These are phyloP conservation scores for Acanthamoeba triangularis DNA, from an alignment of 208 protist species.

Conservation along the genomic window DNA sequence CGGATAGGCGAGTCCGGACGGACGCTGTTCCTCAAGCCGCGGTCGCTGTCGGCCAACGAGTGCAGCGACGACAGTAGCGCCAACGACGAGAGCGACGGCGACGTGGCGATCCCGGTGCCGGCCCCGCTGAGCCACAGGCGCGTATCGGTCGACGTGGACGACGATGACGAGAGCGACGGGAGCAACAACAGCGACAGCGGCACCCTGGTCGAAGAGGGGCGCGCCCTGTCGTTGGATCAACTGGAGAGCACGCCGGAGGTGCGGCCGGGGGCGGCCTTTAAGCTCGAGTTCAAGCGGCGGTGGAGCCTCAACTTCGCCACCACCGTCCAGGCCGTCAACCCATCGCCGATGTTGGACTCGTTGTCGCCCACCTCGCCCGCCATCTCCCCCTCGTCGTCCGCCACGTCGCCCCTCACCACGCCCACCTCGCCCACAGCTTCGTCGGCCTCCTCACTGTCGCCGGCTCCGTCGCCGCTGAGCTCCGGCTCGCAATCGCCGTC, in stretches of 20 bases:
- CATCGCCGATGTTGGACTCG: neutral
- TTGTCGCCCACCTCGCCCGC: neutral
- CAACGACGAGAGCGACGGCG: neutral
- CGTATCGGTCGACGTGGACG: neutral
- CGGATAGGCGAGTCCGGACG: neutral
- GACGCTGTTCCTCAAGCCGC: neutral
- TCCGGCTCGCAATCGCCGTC: neutral
- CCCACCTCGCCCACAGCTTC: neutral
- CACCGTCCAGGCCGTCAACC: neutral
- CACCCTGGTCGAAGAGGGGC: neutral
- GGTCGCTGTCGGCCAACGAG: neutral
- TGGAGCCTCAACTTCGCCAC: neutral
- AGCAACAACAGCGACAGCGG: neutral
- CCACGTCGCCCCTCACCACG: neutral
- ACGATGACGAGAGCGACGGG: neutral
- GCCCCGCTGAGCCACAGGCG: neutral
- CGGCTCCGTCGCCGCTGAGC: neutral
- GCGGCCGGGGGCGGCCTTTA: neutral
- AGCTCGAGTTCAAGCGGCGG: constrained; percentile 19
- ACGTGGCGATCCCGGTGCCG: neutral
- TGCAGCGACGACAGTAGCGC: neutral
- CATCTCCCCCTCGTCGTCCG: neutral
- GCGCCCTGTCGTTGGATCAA: neutral
- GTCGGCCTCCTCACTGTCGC: neutral
- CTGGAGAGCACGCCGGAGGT: neutral